phyloP scores from a whole-genome alignment of 306 rosid genomes.

The Fragaria iinumae region DNA sequence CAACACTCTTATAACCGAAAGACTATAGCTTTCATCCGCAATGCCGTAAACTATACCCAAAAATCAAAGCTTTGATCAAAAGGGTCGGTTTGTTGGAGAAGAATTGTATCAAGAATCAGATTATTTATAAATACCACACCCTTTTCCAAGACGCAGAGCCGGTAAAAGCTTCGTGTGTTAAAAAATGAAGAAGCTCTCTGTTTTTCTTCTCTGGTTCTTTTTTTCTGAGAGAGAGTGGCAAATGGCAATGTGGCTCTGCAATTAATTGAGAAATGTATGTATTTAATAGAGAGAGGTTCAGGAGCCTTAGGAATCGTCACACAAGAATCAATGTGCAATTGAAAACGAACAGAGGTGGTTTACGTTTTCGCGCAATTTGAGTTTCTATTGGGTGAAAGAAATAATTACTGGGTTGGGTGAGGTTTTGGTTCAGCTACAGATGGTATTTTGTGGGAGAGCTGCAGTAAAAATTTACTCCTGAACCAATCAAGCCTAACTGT shows the following conservation, averaged over 20 bases:
- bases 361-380: neutral
- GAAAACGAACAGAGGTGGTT: neutral
- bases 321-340: neutral
- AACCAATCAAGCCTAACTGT: neutral
- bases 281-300: neutral
- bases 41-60: neutral
- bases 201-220: neutral
- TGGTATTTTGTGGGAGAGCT: neutral
- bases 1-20: conserved; percentile 3
- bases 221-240: neutral
- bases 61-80: neutral
- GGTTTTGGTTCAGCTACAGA: neutral
- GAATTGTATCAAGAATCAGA: conserved; percentile 1
- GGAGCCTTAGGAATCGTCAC: neutral
- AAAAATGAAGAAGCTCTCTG: neutral
- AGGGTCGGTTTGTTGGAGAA: neutral
- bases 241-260: neutral
- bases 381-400: neutral
- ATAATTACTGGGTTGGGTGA: neutral
- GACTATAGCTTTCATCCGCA: conserved; percentile 14
- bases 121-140: neutral
- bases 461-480: neutral
- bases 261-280: neutral
- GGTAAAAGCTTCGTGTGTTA: neutral
- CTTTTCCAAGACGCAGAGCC: neutral